These are phyloP conservation scores for Castanea crenata DNA, from an alignment of 306 rosid species.

Conservation along the genomic window DNA sequence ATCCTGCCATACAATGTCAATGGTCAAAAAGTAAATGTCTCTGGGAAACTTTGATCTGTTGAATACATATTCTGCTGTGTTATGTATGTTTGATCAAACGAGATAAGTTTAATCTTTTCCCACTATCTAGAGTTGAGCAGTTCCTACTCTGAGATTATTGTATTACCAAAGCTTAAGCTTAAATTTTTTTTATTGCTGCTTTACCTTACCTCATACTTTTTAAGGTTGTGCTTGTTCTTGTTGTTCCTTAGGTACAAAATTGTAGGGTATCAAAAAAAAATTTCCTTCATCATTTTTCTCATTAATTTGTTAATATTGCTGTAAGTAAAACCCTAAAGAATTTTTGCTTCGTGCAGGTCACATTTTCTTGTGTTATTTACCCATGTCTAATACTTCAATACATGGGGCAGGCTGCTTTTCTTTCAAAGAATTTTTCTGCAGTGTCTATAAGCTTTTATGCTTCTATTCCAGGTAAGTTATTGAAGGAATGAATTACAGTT, in stretches of 20 bases:
- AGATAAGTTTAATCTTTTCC: neutral
- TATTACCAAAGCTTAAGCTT: neutral
- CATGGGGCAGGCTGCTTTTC: conserved; percentile 95
- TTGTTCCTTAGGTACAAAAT: neutral
- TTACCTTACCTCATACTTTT: neutral
- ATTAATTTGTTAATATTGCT: conserved; percentile 13
- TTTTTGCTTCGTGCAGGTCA: conserved; percentile 49
- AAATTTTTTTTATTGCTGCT: conserved; percentile 1
- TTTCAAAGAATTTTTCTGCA: conserved; percentile 70
- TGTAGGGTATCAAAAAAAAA: neutral
- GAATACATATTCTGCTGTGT: neutral
- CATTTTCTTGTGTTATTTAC: conserved; percentile 61
- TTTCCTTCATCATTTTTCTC: conserved; percentile 8
- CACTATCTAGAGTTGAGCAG: neutral
- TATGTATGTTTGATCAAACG: neutral
- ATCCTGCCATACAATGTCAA: neutral
- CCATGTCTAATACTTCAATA: conserved; percentile 83
- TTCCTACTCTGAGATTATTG: conserved; percentile 17
- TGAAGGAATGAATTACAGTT: conserved; percentile 11
- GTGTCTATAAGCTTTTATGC: conserved; percentile 75
- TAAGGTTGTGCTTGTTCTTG: neutral
- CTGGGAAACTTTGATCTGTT: neutral
- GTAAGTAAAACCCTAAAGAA: conserved; percentile 11
- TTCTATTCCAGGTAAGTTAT: conserved; percentile 77
- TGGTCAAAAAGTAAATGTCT: neutral